Conservation (phyloP, 2,329 filamentous ascomycete genomes). For the Sporothrix globosa region DNA sequence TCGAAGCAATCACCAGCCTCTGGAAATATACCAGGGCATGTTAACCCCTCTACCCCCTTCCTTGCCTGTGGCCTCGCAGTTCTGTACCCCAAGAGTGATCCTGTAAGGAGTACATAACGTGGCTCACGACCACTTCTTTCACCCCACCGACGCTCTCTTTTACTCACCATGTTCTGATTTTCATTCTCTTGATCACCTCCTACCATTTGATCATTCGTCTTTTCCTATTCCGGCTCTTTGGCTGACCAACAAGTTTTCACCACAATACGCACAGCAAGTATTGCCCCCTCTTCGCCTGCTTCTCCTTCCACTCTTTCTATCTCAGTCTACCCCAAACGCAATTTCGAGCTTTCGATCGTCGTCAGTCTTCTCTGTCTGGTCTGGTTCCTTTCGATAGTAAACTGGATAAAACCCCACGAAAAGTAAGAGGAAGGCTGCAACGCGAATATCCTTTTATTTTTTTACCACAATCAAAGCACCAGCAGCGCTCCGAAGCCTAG, state of each 20-base stretch:
- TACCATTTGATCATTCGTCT: conserved; percentile 11
- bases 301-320: not conserved
- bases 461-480: conserved; percentile 20
- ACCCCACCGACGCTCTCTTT: conserved; percentile 30
- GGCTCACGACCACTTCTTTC: conserved; percentile 31
- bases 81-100: conserved; percentile 11
- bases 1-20: conserved; percentile 21
- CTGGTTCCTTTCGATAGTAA: not conserved
- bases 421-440: not conserved
- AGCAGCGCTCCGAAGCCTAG: not conserved
- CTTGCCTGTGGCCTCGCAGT: conserved; percentile 1
- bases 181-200: conserved; percentile 18
- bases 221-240: not conserved
- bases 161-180: conserved; percentile 3
- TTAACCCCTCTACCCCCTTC: conserved; percentile 20
- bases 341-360: not conserved
- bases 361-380: conserved; percentile 5
- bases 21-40: not conserved
- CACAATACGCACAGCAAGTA: not conserved
- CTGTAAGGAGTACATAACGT: conserved; percentile 39
- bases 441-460: not conserved
- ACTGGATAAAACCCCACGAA: conserved; percentile 35
- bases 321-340: not conserved
- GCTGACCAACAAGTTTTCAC: not conserved
- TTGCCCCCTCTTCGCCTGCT: not conserved